These are phyloP conservation scores for Nannizzia gypsea DNA, from an alignment of 2,329 filamentous ascomycete genomes.

Conservation along the genomic window DNA sequence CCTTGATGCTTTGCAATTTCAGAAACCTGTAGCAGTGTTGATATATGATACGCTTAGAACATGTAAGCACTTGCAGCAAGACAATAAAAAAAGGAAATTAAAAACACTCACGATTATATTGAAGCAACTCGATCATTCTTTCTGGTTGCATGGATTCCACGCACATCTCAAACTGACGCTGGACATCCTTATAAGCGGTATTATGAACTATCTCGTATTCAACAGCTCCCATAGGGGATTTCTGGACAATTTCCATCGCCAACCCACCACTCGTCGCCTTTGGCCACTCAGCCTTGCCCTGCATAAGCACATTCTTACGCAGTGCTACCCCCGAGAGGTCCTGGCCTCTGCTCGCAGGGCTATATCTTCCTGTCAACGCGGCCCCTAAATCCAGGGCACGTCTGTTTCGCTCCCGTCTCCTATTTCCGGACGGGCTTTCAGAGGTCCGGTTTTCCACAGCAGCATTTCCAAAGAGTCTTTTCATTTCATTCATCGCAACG, in stretches of 20 bases:
- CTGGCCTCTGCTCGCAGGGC: constrained; percentile 45
- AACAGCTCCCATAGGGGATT: constrained; percentile 45
- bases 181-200: constrained; percentile 58
- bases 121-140: constrained; percentile 63
- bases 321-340: constrained; percentile 60
- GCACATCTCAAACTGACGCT: constrained; percentile 62
- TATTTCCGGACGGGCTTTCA: constrained; percentile 31
- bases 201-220: constrained; percentile 74
- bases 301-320: constrained; percentile 70
- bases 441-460: constrained; percentile 47
- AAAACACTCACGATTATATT: constrained; percentile 42
- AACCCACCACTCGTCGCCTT: constrained; percentile 66
- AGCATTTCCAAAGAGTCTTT: constrained; percentile 55
- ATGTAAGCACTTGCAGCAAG: constrained; percentile 16
- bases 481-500: constrained; percentile 87
- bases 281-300: constrained; percentile 81
- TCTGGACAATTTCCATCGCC: constrained; percentile 60
- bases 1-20: constrained; percentile 85
- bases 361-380: constrained; percentile 44
- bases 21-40: constrained; percentile 83
- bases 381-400: constrained; percentile 41
- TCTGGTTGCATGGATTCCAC: constrained; percentile 80
- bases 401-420: constrained; percentile 45
- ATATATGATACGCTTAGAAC: constrained; percentile 66
- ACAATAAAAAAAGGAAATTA: no score